These are phyloP conservation scores for Lotus japonicus DNA, from an alignment of 306 rosid genomes.

Conservation along the genomic window DNA sequence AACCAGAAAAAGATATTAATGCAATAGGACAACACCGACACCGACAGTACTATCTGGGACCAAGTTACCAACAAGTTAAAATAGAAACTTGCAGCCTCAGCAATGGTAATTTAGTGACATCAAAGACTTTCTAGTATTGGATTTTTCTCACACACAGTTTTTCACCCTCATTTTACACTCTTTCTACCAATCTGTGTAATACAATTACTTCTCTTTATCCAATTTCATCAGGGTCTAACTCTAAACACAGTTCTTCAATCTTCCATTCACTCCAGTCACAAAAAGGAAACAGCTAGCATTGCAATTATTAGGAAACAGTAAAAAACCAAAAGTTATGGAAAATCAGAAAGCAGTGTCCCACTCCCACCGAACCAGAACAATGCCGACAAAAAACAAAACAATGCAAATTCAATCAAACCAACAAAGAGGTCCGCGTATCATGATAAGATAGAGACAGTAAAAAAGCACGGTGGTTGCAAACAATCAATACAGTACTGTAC, in stretches of 20 bases:
- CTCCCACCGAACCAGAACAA: slow-evolving; percentile 17
- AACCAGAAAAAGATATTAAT: neutral
- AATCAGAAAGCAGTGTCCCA: neutral
- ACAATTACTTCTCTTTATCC: too few relatives aligned
- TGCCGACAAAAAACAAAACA: slow-evolving; percentile 11
- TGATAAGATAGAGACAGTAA: slow-evolving; percentile 1
- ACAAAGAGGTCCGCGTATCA: neutral
- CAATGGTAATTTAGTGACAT: neutral
- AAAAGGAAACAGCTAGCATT: neutral
- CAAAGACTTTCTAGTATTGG: too few relatives aligned
- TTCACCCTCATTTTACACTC: too few relatives aligned
- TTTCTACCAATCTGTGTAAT: too few relatives aligned
- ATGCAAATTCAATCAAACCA: neutral
- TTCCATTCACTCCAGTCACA: neutral
- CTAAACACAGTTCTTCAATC: neutral
- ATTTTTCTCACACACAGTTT: too few relatives aligned
- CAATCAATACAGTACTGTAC: neutral
- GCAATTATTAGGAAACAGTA: neutral
- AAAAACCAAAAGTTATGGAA: neutral
- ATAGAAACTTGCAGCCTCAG: neutral
- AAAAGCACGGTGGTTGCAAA: neutral
- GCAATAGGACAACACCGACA: slow-evolving; percentile 15
- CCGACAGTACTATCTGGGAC: neutral
- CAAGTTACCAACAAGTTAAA: neutral
- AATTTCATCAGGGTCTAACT: neutral